Evolutionary conservation across 805 yeast species (phyloP).

Genomic region (Yarrowia sp.): DNA sequence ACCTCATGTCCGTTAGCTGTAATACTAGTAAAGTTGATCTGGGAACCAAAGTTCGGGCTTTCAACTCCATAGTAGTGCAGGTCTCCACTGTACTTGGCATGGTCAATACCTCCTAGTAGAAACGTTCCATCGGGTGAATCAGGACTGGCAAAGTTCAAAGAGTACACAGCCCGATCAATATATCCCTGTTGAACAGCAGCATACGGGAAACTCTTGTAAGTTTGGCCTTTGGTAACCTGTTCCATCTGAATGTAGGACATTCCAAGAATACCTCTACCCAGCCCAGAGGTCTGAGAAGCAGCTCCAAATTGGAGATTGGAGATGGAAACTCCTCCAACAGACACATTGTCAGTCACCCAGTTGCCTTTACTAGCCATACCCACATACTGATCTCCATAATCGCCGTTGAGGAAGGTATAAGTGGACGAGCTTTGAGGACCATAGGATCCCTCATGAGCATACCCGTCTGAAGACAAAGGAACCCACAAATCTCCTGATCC

Average conservation of each 20-base stretch:
- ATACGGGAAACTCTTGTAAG: neutral
- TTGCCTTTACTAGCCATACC: neutral
- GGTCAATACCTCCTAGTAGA: neutral
- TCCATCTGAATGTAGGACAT: neutral
- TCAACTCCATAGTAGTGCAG: neutral
- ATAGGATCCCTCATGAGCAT: neutral
- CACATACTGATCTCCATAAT: neutral
- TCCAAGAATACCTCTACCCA: neutral
- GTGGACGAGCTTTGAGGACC: neutral
- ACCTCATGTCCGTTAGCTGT: neutral
- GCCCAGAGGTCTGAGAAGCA: neutral
- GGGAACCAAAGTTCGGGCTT: neutral
- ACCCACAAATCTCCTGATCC: neutral
- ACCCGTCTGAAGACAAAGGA: neutral
- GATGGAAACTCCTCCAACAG: neutral
- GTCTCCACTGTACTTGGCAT: neutral
- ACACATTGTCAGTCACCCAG: neutral
- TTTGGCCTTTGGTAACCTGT: neutral
- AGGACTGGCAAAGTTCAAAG: neutral
- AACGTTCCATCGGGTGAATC: neutral
- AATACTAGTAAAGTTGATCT: neutral
- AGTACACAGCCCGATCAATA: neutral
- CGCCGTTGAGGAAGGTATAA: neutral
- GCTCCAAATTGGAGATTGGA: neutral
- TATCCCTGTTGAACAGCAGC: neutral